These are phyloP conservation scores for Monosporascus sp. DNA, from an alignment of 2,329 filamentous ascomycete species.

Conservation along the genomic window DNA sequence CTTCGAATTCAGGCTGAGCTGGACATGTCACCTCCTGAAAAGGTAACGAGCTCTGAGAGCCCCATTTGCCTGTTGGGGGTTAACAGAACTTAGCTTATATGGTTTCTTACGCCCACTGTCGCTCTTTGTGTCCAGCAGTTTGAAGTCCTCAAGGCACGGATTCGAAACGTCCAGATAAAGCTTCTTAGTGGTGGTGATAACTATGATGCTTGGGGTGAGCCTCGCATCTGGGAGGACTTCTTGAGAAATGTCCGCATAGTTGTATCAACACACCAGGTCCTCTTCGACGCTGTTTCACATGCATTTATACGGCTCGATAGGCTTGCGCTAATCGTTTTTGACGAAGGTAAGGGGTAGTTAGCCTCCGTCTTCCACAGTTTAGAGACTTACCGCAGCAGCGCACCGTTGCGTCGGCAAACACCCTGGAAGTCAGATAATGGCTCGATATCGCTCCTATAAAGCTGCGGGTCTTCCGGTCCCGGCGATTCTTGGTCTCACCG, in stretches of 20 bases:
- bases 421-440: constrained; percentile 65
- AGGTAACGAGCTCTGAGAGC: constrained; percentile 37
- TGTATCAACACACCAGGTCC: constrained; percentile 70
- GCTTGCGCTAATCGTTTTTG: constrained; percentile 69
- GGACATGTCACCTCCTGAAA: constrained; percentile 44
- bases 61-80: not conserved
- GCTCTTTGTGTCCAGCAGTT: constrained; percentile 63
- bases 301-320: constrained; percentile 63
- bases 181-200: constrained; percentile 64
- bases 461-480: constrained; percentile 42
- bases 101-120: constrained; percentile 71
- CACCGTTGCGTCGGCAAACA: constrained; percentile 67
- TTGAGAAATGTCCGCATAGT: constrained; percentile 64
- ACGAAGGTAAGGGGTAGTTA: constrained; percentile 59
- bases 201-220: constrained; percentile 67
- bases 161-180: constrained; percentile 54
- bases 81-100: constrained; percentile 47
- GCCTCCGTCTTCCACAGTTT: constrained; percentile 1
- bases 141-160: constrained; percentile 52
- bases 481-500: constrained; percentile 71
- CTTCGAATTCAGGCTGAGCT: constrained; percentile 63
- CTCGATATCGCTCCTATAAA: constrained; percentile 58
- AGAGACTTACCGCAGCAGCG: constrained; percentile 41
- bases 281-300: constrained; percentile 69
- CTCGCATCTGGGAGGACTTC: constrained; percentile 61